These are phyloP conservation scores for Globisporangium carolinianum DNA, from an alignment of 352 stramenopile species.

Conservation along the genomic window DNA sequence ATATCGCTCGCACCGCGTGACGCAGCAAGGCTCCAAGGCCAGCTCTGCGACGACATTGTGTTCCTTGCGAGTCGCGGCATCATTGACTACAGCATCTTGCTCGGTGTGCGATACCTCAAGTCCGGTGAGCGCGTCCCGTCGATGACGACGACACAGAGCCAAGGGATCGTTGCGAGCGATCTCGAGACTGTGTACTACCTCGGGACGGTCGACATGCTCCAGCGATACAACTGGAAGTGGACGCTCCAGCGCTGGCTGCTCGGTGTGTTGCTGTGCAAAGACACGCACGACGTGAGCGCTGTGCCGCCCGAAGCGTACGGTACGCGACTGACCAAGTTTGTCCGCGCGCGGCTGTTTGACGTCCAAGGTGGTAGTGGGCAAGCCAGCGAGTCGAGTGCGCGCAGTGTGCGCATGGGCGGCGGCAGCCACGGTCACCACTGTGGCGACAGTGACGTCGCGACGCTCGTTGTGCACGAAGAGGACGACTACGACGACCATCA, in stretches of 20 bases:
- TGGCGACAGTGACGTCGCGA: conserved; percentile 12
- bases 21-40: conserved; percentile 39
- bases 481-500: conserved; percentile 17
- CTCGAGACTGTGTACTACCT: conserved; percentile 66
- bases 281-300: conserved; percentile 75
- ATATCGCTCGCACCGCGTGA: conserved; percentile 44
- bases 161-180: conserved; percentile 43
- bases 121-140: conserved; percentile 19
- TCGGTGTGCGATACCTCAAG: conserved; percentile 55
- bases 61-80: conserved; percentile 79
- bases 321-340: conserved; percentile 62
- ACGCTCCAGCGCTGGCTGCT: conserved; percentile 75
- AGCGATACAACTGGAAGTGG: conserved; percentile 85
- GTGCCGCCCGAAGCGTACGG: conserved; percentile 68
- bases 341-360: conserved; percentile 64
- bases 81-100: conserved; percentile 81
- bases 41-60: conserved; percentile 75
- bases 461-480: conserved; percentile 14
- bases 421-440: neutral
- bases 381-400: conserved; percentile 11
- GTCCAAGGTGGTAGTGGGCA: conserved; percentile 18
- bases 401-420: conserved; percentile 3
- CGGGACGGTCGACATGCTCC: conserved; percentile 77
- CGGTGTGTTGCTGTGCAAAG: conserved; percentile 66
- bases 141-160: conserved; percentile 12